Base-by-base conservation (phyloP, 2,329 filamentous ascomycete genomes). In the Colletotrichum sp. region DNA sequence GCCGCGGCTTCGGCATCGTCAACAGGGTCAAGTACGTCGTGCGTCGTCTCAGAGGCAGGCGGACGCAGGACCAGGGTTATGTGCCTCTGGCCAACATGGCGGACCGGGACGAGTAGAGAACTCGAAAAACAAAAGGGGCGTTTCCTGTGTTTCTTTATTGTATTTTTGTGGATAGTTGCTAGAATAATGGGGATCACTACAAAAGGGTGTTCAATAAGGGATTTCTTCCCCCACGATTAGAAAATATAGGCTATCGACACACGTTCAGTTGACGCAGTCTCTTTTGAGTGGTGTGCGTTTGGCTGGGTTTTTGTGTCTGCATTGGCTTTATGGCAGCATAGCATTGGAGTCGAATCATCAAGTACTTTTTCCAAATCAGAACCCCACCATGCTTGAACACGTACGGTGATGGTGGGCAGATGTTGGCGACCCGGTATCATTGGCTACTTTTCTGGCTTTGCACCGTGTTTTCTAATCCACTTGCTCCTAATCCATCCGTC, bases 31-130 rank as follows among this genome's bases (percentile, higher is more conserved):
- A 85, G 57, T 88, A 90, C 78, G 78, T 86, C 59, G 79, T 86
- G 2, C 80, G 83, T 28, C 80, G 82, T 26, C 78, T 88, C 24
- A 81, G 84, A 24, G 81, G 85, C 44, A 82, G 77, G 66, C 85
- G 81, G 67, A 85, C 85, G 77, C 86, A 87, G 76, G 88, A 90
- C 30, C 90, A 88, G 63, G 91, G 91, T 7, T 94, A 94, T 79
- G 90, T 93, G 63, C 90, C 91, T 70, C 82, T 94, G 77, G 86
- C 89, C 69, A 89, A 87, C 69, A 81, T 92, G 74, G 76, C 69
- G 15, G 90, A 92, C 60, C 71, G 69, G 34, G 79, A 79, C 12
- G 78, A 78, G 36, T 72, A 63, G 49, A 59, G 18, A 60, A 32
- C 8, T 49, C 2, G 36, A 49, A 66, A 59, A 30, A 12, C 44